Evolutionary conservation across 2,329 filamentous ascomycete genomes (phyloP).

Genomic region (Xylariomycetidae sp.): DNA sequence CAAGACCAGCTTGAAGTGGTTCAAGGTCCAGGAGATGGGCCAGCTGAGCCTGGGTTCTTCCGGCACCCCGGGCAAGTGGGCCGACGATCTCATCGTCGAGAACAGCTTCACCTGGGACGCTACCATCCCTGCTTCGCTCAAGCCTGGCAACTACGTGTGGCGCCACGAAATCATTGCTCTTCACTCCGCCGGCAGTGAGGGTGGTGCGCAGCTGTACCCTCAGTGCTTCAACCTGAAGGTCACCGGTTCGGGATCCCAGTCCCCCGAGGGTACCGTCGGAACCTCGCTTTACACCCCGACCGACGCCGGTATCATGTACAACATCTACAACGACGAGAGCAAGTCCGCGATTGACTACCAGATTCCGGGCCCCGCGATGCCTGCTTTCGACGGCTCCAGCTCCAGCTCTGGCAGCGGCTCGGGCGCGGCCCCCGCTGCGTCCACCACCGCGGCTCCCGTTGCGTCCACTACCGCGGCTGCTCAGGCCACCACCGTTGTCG

Average conservation of each 20-base stretch:
- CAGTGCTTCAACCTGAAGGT: conserved; percentile 52
- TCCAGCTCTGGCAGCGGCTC: too few species aligned
- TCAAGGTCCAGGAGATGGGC: conserved; percentile 23
- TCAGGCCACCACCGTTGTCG: background rate
- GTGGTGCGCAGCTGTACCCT: conserved; percentile 41
- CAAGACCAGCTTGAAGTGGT: conserved; percentile 25
- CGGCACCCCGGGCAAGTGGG: conserved; percentile 27
- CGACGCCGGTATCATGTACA: conserved; percentile 17
- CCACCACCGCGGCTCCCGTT: background rate
- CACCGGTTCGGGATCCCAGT: conserved; percentile 42
- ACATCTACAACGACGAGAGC: conserved; percentile 15
- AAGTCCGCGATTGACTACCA: conserved; percentile 8
- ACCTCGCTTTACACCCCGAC: conserved; percentile 20
- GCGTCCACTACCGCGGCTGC: background rate
- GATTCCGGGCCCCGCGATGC: conserved; percentile 5
- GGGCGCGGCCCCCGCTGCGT: background rate
- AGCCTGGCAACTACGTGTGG: conserved; percentile 41
- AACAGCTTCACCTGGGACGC: conserved; percentile 40
- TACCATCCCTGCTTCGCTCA: conserved; percentile 36
- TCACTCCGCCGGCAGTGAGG: conserved; percentile 31
- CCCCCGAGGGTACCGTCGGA: conserved; percentile 40
- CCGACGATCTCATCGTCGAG: conserved; percentile 32
- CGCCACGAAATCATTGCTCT: conserved; percentile 45
- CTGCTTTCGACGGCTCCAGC: conserved; percentile 1
- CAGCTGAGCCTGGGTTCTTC: conserved; percentile 33